phyloP scores from a whole-genome alignment of 768 basidiomycete species.

The Rhodotorula babjevae region DNA sequence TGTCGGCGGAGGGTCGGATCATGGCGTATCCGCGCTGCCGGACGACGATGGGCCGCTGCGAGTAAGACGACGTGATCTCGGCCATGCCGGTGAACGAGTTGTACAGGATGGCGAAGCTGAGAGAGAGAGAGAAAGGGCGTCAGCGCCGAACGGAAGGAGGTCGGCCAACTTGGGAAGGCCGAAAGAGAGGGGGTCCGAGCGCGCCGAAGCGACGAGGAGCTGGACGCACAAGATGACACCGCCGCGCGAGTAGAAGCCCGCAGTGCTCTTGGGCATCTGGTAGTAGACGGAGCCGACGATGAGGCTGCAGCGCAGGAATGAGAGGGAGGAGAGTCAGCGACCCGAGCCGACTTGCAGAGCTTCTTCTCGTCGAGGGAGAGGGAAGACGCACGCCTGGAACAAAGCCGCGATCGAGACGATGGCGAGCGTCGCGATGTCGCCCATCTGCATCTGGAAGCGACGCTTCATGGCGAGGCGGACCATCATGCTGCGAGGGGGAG shows the following conservation, averaged over 20 bases:
- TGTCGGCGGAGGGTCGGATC: conserved; percentile 50
- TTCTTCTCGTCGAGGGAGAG: background rate
- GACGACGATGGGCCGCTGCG: conserved; percentile 41
- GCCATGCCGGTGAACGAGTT: conserved; percentile 51
- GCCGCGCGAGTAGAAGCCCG: conserved; percentile 68
- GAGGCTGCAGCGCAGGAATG: background rate
- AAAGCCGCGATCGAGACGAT: conserved; percentile 35
- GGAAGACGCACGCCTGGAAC: conserved; percentile 9
- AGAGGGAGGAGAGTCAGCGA: background rate
- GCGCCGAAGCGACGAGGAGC: conserved; percentile 45
- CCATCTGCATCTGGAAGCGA: conserved; percentile 53
- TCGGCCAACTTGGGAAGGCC: conserved; percentile 44
- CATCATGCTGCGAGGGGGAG: conserved; percentile 50
- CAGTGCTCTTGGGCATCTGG: conserved; percentile 55
- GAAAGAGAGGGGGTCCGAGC: conserved; percentile 37
- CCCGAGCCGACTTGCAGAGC: background rate
- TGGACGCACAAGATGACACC: conserved; percentile 64
- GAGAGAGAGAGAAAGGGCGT: conserved; percentile 14
- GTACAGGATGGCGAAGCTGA: conserved; percentile 36
- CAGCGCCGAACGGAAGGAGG: conserved; percentile 49
- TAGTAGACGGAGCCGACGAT: conserved; percentile 62
- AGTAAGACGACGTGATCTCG: conserved; percentile 45
- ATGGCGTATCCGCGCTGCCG: conserved; percentile 51
- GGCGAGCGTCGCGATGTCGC: conserved; percentile 47
- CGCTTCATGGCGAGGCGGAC: conserved; percentile 52